Evolutionary conservation across 352 stramenopile species (phyloP), one percentile per base, ranked within the genome.

Genomic region (Pythium chondricola): DNA sequence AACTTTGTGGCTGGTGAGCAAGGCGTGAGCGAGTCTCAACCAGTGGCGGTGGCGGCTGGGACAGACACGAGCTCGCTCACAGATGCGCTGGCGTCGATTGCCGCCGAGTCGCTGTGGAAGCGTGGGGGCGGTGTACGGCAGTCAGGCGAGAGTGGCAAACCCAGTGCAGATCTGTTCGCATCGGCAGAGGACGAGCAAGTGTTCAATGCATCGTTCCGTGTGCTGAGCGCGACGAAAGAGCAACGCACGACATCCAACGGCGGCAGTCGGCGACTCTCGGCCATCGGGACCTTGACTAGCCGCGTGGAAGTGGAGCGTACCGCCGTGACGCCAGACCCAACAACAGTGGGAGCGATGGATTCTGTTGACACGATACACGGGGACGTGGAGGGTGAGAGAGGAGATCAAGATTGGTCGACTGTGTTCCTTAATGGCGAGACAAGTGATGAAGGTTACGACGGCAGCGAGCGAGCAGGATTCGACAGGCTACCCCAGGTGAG

Each of bases 21-120:
- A 4, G 25, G 24, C 30, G 22, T 18, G 18, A 32, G 31, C 31
- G 26, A 18, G 3, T 18, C 30, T 11, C 36, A 26, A 43, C 36
- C 36, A 43, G 8, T 14, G 25, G 16, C n/a, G 3, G 24, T 32
- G 5, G 25, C 24, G 7, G 7, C 24, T 6, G 21, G 18, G 38
- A 43, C n/a, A n/a, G n/a, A n/a, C n/a, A n/a, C n/a, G n/a, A n/a
- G n/a, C n/a, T 33, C 29, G 29, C 8, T 33, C 7, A 33, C 7
- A 8, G 7, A 33, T 8, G 13, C 29, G 35, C 35, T 56, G 2
- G 35, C 41, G 0, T 27, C 41, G 5, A 48, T 45, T 9, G 6
- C 44, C n/a, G 47, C 48, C 9, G 75, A 86, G 18, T 59, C 58
- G 0, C 74, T 88, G 39, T 88, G 75, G 75, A 82, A 71, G 30